These are phyloP conservation scores for Thamnidium elegans DNA, from an alignment of 192 early-diverging fungal genomes.

Conservation along the genomic window DNA sequence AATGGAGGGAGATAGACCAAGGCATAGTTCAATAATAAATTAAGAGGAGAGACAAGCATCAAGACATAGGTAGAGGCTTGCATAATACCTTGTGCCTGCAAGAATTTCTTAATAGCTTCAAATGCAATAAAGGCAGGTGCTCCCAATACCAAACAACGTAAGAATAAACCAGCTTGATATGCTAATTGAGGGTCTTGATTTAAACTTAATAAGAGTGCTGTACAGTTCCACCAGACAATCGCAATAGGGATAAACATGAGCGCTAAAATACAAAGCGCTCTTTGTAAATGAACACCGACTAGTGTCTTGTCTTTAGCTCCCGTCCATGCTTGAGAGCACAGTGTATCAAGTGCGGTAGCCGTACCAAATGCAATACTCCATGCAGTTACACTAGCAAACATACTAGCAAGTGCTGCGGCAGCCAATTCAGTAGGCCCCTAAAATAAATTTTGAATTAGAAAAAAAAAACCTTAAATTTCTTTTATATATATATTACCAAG, in stretches of 20 bases:
- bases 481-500: slow-evolving; percentile 40
- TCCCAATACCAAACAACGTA: slow-evolving; percentile 68
- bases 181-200: slow-evolving; percentile 78
- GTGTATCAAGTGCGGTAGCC: slow-evolving; percentile 72
- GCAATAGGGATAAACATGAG: slow-evolving; percentile 70
- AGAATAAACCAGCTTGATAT: slow-evolving; percentile 59
- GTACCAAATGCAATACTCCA: slow-evolving; percentile 69
- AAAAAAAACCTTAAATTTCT: neutral
- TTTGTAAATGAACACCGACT: slow-evolving; percentile 75
- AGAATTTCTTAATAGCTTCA: slow-evolving; percentile 83
- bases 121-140: slow-evolving; percentile 74
- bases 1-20: slow-evolving; percentile 75
- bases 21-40: slow-evolving; percentile 70
- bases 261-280: slow-evolving; percentile 74
- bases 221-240: slow-evolving; percentile 68
- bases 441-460: slow-evolving; percentile 6
- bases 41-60: slow-evolving; percentile 66
- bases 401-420: slow-evolving; percentile 65
- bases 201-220: slow-evolving; percentile 60
- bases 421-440: slow-evolving; percentile 60
- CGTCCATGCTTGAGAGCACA: slow-evolving; percentile 72
- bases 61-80: slow-evolving; percentile 74
- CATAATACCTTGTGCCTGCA: slow-evolving; percentile 93
- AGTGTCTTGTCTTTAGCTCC: slow-evolving; percentile 60
- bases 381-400: slow-evolving; percentile 69